phyloP scores from a whole-genome alignment of 2,329 filamentous ascomycete genomes.

The Ampelomyces quisqualis region DNA sequence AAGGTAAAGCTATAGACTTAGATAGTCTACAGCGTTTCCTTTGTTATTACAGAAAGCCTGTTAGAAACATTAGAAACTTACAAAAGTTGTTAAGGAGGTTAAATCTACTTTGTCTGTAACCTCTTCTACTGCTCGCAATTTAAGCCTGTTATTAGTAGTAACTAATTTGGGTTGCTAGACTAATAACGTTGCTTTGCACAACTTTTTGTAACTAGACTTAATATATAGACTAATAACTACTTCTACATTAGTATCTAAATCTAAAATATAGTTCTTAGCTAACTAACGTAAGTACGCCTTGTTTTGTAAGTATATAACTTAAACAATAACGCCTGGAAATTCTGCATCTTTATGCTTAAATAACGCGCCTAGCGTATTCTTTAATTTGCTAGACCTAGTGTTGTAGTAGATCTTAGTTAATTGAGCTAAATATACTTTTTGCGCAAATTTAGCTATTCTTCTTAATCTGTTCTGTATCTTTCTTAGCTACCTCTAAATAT shows the following conservation, averaged over 20 bases:
- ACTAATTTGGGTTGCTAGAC: conserved; percentile 9
- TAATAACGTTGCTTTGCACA: conserved; percentile 13
- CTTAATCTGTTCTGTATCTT: conserved; percentile 17
- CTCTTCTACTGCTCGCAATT: conserved; percentile 10
- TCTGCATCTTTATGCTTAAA: conserved; percentile 23
- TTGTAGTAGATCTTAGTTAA: conserved; percentile 20
- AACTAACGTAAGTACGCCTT: conserved; percentile 13
- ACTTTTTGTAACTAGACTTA: conserved; percentile 13
- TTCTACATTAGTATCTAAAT: conserved; percentile 16
- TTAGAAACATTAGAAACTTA: neutral
- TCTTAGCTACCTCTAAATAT: conserved; percentile 21
- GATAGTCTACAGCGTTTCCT: neutral
- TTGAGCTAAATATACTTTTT: conserved; percentile 18
- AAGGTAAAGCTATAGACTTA: neutral
- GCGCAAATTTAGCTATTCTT: conserved; percentile 17
- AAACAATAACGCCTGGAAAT: conserved; percentile 25
- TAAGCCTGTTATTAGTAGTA: conserved; percentile 6
- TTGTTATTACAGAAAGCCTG: conserved; percentile 1
- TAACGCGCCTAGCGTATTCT: conserved; percentile 23
- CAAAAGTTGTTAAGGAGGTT: neutral
- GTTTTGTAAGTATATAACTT: conserved; percentile 22
- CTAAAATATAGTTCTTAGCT: conserved; percentile 19
- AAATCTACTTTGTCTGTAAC: conserved; percentile 7
- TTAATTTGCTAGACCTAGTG: conserved; percentile 15
- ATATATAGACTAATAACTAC: conserved; percentile 18